These are phyloP conservation scores for Microbotryum saponariae DNA, from an alignment of 1,284 basidiomycete species.

Conservation along the genomic window DNA sequence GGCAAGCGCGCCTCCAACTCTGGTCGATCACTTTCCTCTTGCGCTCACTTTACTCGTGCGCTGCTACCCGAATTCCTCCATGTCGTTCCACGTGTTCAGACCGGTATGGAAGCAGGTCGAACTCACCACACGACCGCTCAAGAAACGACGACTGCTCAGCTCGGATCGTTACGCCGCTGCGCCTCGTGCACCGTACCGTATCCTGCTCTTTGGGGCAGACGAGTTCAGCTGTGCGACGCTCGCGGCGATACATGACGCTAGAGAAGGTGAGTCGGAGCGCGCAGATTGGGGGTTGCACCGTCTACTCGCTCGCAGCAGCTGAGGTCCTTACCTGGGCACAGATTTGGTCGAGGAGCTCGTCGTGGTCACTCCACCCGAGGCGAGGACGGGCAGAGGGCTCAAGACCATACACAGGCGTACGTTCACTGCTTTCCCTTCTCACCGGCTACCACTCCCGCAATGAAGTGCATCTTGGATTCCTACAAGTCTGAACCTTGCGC, in stretches of 20 bases:
- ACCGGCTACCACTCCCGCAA: too few relatives aligned
- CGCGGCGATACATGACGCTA: constrained; percentile 48
- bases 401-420: constrained; percentile 25
- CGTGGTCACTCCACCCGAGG: constrained; percentile 32
- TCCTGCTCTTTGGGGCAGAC: constrained; percentile 65
- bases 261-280: constrained; percentile 16
- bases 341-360: constrained; percentile 24
- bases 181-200: constrained; percentile 42
- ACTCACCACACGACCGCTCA: too few relatives aligned
- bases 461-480: too few relatives aligned
- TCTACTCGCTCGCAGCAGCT: neutral
- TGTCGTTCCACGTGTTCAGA: too few relatives aligned
- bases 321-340: neutral
- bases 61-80: too few relatives aligned
- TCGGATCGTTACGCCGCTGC: too few relatives aligned
- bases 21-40: too few relatives aligned
- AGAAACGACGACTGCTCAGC: too few relatives aligned
- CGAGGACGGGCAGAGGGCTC: constrained; percentile 12
- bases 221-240: constrained; percentile 61
- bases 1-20: too few relatives aligned
- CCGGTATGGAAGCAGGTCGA: too few relatives aligned
- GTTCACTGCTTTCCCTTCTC: neutral
- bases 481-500: too few relatives aligned
- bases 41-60: too few relatives aligned
- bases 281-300: neutral